Evolutionary conservation across 148 eudicot genomes (phyloP).

Genomic region (Rhododendron griersonianum): DNA sequence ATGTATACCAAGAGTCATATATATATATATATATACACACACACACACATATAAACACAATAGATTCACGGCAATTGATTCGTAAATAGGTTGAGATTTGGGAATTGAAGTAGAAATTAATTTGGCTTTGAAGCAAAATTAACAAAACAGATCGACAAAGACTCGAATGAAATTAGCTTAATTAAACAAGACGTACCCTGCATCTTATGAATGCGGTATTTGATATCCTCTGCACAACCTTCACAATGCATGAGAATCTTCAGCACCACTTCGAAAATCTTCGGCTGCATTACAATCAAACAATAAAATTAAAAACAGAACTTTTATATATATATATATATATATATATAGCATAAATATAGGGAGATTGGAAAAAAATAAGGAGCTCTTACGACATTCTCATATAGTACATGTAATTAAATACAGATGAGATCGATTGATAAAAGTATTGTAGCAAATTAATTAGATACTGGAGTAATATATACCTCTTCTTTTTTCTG

Average conservation of each 20-base stretch:
- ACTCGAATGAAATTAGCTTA: neutral
- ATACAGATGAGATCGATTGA: neutral
- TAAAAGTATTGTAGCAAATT: no score
- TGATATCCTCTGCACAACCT: slow-evolving; percentile 46
- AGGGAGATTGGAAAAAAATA: no score
- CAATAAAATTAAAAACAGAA: neutral
- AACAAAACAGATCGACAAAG: neutral
- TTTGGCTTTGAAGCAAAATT: neutral
- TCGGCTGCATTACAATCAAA: slow-evolving; percentile 30
- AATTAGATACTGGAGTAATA: neutral
- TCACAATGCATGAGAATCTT: slow-evolving; percentile 55
- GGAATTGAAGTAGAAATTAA: neutral
- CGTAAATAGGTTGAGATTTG: neutral
- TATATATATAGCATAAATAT: no score
- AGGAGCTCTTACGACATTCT: no score
- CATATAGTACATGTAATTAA: neutral
- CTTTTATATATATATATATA: neutral
- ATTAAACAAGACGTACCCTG: slow-evolving; percentile 29
- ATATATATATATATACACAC: no score
- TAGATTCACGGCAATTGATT: no score
- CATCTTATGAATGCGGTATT: slow-evolving; percentile 42
- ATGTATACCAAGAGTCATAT: no score
- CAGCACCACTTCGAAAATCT: slow-evolving; percentile 37
- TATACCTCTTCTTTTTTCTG: slow-evolving; percentile 33
- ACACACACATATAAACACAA: no score